Evolutionary conservation across 2,329 filamentous ascomycete species (phyloP), one percentile per base, ranked within the genome.

Genomic region (Paraconiothyrium sp.): DNA sequence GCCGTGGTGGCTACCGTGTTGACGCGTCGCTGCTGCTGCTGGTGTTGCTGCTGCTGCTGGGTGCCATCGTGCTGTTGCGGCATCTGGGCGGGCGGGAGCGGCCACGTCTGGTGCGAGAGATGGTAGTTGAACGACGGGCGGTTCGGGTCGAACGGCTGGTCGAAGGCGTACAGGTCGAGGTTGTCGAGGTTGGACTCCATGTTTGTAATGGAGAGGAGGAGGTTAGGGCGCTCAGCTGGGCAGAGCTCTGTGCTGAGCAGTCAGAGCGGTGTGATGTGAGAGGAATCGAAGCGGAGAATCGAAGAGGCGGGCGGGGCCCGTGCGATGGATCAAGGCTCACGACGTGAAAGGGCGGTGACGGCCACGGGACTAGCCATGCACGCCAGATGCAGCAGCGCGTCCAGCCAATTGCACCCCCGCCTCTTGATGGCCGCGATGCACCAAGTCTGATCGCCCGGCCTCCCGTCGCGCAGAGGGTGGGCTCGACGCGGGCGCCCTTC

Each of bases 141-240:
- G 68, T 71, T 77, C 50, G 74, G 75, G 67, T 79, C 76, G 72
- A 73, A 79, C 52, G 67, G 68, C 35, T 74, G 67, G 66, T 77
- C 79, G 65, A 80, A 81, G 67, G 73, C 78, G 70, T 82, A 77
- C 57, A 79, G 67, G 67, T 81, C 79, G 63, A 79, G 67, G 65
- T 76, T 71, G 67, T 78, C 69, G 69, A 75, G 78, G 71, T 79
- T 70, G 70, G 72, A 57, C 67, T 83, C 81, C 81, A 83, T 83
- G 70, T 61, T 72, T 68, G 64, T 66, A 54, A 68, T 65, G 63
- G 64, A 66, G 64, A 61, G 49, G 57, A 64, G 60, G 62, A 59
- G 61, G 68, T 64, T 67, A 58, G 49, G 47, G 60, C 65, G 44
- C 67, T 76, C 74, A 76, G 75, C 73, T 72, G 63, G 60, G 62